These are phyloP conservation scores for Pseudodiploospora longispora DNA, from an alignment of 2,329 filamentous ascomycete species.

Conservation along the genomic window DNA sequence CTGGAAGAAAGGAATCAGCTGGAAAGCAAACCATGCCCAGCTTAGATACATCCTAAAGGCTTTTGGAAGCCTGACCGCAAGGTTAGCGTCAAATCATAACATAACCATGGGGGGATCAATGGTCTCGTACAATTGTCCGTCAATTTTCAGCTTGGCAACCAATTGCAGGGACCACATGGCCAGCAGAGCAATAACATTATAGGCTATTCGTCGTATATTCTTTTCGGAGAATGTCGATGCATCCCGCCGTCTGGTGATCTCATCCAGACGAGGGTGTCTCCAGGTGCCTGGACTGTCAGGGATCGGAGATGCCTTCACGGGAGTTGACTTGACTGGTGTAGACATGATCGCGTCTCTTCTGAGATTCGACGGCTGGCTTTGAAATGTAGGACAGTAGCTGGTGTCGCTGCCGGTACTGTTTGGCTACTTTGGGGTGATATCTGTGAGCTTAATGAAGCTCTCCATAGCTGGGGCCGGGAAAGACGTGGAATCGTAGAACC, in stretches of 20 bases:
- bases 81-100: slow-evolving; percentile 12
- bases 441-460: background rate
- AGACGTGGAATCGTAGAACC: background rate
- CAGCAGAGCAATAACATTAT: slow-evolving; percentile 51
- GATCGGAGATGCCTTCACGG: slow-evolving; percentile 32
- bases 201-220: slow-evolving; percentile 62
- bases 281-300: slow-evolving; percentile 68
- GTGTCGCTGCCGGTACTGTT: background rate
- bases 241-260: slow-evolving; percentile 76
- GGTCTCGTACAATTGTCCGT: slow-evolving; percentile 31
- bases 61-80: slow-evolving; percentile 20
- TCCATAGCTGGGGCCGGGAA: background rate
- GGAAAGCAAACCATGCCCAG: slow-evolving; percentile 39
- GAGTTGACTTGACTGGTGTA: slow-evolving; percentile 24
- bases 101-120: slow-evolving; percentile 3
- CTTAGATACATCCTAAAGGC: slow-evolving; percentile 28
- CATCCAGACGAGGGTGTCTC: slow-evolving; percentile 81
- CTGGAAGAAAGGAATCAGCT: slow-evolving; percentile 59
- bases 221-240: slow-evolving; percentile 69
- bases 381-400: no score
- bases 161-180: slow-evolving; percentile 28
- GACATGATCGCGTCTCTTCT: slow-evolving; percentile 16
- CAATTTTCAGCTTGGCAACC: slow-evolving; percentile 27
- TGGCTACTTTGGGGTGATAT: background rate
- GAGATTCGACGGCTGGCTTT: background rate